Evolutionary conservation across 2,329 filamentous ascomycete species (phyloP), one percentile per base, ranked within the genome.

Genomic region (Mycosphaerella sp.): DNA sequence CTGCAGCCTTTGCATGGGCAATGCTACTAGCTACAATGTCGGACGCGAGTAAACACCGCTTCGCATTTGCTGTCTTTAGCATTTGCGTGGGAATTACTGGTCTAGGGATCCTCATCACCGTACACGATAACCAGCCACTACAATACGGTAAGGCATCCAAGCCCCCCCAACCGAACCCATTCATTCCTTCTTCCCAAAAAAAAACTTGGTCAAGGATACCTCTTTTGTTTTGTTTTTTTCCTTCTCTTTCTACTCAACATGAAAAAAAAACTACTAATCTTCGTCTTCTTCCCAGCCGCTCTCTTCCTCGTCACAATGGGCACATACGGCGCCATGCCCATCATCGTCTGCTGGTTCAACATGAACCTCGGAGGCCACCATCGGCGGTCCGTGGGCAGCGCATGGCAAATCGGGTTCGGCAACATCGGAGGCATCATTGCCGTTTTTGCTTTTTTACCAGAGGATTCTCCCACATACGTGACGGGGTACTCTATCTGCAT

Each of bases 261-360:
- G 9, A 36, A 28, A n/a, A 17, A 27, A 6, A 2, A 7, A 18
- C 6, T 16, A 18, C 47, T 49, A 39, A 49, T 18, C 5, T 10
- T 16, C 30, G 13, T 2, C 16, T 10, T 4, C 16, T 10, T 1
- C 13, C 4, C 14, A 50, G 47, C 30, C 8, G 47, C 47, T 2
- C 47, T 50, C 9, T 57, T 59, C 48, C 44, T 57, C 10, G 56
- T 53, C 30, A 53, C 54, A 2, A 56, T 56, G 49, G 54, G 56
- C 12, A 56, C 55, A 12, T 58, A 58, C 25, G 37, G 53, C 9
- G 47, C 51, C 81, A 0, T 95, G 50, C 73, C 88, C 6, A 93
- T 95, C 65, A 94, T 87, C 0, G 87, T 95, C 56, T 84, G 84
- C 2, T 95, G 90, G 90, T 76, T 85, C 32, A 82, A 84, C 46